Evolutionary conservation across 345 rosid species (phyloP).

Genomic region (Bretschneidera sinensis): DNA sequence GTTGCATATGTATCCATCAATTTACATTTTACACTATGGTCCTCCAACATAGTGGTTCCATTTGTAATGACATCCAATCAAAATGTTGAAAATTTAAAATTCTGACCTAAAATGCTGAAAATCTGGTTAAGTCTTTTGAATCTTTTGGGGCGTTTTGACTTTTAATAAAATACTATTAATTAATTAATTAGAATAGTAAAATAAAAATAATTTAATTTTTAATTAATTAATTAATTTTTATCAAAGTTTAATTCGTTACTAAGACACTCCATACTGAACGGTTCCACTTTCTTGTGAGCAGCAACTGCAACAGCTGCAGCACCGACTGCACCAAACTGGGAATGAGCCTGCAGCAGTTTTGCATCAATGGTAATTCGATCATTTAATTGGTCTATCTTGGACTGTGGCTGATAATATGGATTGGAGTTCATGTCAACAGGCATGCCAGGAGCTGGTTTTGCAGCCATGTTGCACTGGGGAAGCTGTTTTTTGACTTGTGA

Average conservation of each 20-base stretch:
- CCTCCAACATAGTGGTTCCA: too few relatives aligned
- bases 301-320: conserved; percentile 80
- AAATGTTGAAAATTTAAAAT: too few relatives aligned
- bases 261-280: conserved; percentile 43
- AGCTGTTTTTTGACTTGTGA: conserved; percentile 37
- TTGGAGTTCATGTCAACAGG: conserved; percentile 42
- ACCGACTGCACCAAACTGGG: conserved; percentile 74
- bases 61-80: too few relatives aligned
- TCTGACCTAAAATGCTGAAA: too few relatives aligned
- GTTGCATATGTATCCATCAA: too few relatives aligned
- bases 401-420: conserved; percentile 57
- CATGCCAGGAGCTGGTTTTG: conserved; percentile 31
- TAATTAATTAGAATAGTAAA: too few relatives aligned
- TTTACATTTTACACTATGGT: too few relatives aligned
- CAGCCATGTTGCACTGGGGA: conserved; percentile 25
- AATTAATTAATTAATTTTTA: too few relatives aligned
- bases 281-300: conserved; percentile 61
- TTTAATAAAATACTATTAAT: too few relatives aligned
- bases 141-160: too few relatives aligned
- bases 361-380: conserved; percentile 71
- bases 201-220: too few relatives aligned
- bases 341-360: conserved; percentile 78
- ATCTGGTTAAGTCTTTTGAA: too few relatives aligned
- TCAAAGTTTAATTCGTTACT: conserved; percentile 5
- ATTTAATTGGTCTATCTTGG: conserved; percentile 44